Conservation (phyloP, 176 grass and related monocot species). For the Microstegium vimineum region DNA sequence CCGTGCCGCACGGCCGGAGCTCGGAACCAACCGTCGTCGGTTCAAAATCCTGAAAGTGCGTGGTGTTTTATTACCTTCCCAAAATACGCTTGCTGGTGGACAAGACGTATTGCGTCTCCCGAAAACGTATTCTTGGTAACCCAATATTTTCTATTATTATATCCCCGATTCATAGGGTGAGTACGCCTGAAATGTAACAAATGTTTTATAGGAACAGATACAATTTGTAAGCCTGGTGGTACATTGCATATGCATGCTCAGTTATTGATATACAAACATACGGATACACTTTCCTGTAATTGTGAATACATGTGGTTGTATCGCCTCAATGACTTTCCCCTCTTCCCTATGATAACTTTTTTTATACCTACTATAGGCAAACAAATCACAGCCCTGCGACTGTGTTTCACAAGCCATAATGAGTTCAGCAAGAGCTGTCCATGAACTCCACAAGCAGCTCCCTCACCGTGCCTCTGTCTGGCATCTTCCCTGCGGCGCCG, state of each 20-base stretch:
- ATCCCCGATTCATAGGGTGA: background rate
- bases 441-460: conserved; percentile 95
- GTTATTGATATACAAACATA: conserved; percentile 7
- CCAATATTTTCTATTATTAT: background rate
- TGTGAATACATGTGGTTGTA: background rate
- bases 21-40: background rate
- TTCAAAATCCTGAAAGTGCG: background rate
- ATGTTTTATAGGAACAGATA: conserved; percentile 17
- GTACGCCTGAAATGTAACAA: background rate
- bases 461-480: conserved; percentile 83
- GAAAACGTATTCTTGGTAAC: background rate
- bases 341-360: background rate
- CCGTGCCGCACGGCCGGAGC: background rate
- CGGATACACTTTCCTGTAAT: background rate
- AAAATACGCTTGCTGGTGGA: background rate
- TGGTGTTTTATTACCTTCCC: background rate
- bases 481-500: conserved; percentile 94
- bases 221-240: background rate
- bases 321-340: background rate
- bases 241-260: background rate
- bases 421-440: conserved; percentile 76
- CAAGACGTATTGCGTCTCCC: background rate
- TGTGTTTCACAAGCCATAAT: background rate
- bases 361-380: background rate
- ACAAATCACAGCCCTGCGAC: background rate